A percentile compares a stretch with the other conserved stretches of the same genome.
phyloP scores from a whole-genome alignment of 352 stramenopile genomes.

The Thraustochytrium striatum region DNA sequence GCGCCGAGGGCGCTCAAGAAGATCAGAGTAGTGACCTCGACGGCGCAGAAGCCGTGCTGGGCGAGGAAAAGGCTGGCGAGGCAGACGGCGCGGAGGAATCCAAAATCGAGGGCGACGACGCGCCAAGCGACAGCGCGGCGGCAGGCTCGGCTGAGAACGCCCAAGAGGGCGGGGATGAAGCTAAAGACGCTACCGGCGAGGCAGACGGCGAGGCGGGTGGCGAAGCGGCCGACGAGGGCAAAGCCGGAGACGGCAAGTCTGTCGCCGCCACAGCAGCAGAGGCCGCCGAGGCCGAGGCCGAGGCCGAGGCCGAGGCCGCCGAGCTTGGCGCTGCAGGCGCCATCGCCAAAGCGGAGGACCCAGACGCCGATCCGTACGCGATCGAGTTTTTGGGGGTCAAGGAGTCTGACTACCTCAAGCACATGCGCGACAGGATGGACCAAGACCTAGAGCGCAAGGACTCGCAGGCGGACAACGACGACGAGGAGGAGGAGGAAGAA shows the following conservation, averaged over 20 bases:
- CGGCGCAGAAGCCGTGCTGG: not conserved
- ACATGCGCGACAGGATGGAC: not conserved
- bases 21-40: not conserved
- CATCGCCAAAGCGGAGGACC: not conserved
- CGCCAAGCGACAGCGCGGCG: slow-evolving; percentile 10
- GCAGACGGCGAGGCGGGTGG: slow-evolving; percentile 48
- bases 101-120: not conserved
- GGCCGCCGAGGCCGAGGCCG: not conserved
- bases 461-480: slow-evolving; percentile 60
- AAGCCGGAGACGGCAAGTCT: slow-evolving; percentile 54
- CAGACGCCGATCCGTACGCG: not conserved
- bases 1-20: slow-evolving; percentile 57
- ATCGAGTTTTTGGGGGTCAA: not conserved
- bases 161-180: slow-evolving; percentile 31
- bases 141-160: slow-evolving; percentile 26
- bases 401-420: slow-evolving; percentile 21
- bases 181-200: slow-evolving; percentile 23
- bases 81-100: not conserved
- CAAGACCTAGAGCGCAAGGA: slow-evolving; percentile 57
- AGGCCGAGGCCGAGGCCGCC: not conserved
- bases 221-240: slow-evolving; percentile 35
- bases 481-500: slow-evolving; percentile 57
- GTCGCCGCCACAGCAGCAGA: slow-evolving; percentile 59
- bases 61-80: not conserved
- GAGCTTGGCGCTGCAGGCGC: not conserved